Conservation (phyloP, 768 basidiomycete species). For the Russula dissimulans region DNA sequence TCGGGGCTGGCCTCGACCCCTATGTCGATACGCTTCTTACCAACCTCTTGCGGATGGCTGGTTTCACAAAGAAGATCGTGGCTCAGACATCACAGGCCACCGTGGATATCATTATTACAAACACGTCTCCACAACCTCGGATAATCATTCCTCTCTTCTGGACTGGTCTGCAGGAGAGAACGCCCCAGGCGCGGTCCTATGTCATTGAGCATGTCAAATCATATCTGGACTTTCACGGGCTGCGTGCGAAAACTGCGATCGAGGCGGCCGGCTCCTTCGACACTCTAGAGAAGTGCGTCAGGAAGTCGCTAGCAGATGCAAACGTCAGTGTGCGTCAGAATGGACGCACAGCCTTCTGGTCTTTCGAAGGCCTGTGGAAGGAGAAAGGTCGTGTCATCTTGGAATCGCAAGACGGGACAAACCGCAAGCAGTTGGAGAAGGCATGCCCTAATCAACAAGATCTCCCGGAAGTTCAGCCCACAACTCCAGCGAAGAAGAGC, state of each 20-base stretch:
- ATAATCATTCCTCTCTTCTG: slow-evolving; percentile 59
- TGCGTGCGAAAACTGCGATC: slow-evolving; percentile 50
- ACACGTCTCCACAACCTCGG: slow-evolving; percentile 65
- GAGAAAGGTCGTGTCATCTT: slow-evolving; percentile 57
- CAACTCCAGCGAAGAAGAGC: slow-evolving; percentile 57
- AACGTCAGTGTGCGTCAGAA: slow-evolving; percentile 73
- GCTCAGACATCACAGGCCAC: slow-evolving; percentile 78
- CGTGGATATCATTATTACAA: slow-evolving; percentile 54
- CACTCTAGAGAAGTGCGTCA: slow-evolving; percentile 61
- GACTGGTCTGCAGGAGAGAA: slow-evolving; percentile 71
- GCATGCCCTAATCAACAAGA: slow-evolving; percentile 55
- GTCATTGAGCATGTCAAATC: slow-evolving; percentile 61
- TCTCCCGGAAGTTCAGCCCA: slow-evolving; percentile 29
- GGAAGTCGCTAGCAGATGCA: slow-evolving; percentile 64
- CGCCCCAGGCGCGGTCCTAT: slow-evolving; percentile 59
- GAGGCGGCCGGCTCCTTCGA: slow-evolving; percentile 65
- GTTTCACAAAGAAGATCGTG: slow-evolving; percentile 86
- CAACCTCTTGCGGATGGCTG: slow-evolving; percentile 78
- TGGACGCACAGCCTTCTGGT: slow-evolving; percentile 71
- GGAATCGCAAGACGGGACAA: slow-evolving; percentile 53
- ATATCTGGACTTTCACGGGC: slow-evolving; percentile 66
- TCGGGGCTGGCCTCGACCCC: slow-evolving; percentile 65
- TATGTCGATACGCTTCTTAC: slow-evolving; percentile 68
- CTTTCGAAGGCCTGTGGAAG: slow-evolving; percentile 66
- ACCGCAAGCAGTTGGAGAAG: slow-evolving; percentile 81